Base-by-base conservation (phyloP, 225 moss, liverwort and hornwort species). In the Anthoceros angustus region DNA sequence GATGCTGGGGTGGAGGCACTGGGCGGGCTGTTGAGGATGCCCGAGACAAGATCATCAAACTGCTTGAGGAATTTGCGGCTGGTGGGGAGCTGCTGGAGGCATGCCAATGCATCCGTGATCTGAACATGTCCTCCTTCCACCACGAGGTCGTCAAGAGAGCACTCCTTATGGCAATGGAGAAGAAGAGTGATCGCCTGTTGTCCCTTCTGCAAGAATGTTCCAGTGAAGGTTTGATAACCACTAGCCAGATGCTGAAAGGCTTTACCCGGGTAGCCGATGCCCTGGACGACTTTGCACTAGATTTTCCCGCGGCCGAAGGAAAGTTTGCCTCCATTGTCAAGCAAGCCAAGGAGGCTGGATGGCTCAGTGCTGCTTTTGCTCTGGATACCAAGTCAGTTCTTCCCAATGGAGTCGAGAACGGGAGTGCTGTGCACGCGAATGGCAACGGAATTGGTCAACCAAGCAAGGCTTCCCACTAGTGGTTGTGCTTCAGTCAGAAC, bases 111-210 rank as follows among this genome's bases (percentile, higher is more conserved):
- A 98, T 98, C 68, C 90, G 95, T 25, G 95, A 98, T 63, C 77
- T 98, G 72, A 85, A 87, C 66, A 91, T 98, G 95, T 78, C 95
- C 4, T 98, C 91, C 63, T 98, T 98, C 70, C 95, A 98, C 67
- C 95, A 98, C 21, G 95, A 98, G 77, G 95, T 98, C 23, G 95
- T 98, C 10, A 95, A 95, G 78, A 91, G 91, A 69, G 95, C 86
- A 24, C 70, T 95, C 41, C 85, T 84, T 7, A 95, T 98, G 95
- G 88, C 95, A 62, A 91, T 98, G 70, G 95, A 98, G 55, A 98
- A 98, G 73, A 79, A 98, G 70, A 89, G 87, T 66, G 85, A 89
- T 39, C 80, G 91, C 14, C 70, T 89, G 41, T 78, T 98, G 26
- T 67, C 78, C 8, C 77, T 98, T 62, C 64, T 98, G 50, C 82